A percentile compares a stretch with the other conserved stretches of the same genome.
These are phyloP conservation scores for Butyriboletus loyo DNA, from an alignment of 768 basidiomycete genomes.

Conservation along the genomic window DNA sequence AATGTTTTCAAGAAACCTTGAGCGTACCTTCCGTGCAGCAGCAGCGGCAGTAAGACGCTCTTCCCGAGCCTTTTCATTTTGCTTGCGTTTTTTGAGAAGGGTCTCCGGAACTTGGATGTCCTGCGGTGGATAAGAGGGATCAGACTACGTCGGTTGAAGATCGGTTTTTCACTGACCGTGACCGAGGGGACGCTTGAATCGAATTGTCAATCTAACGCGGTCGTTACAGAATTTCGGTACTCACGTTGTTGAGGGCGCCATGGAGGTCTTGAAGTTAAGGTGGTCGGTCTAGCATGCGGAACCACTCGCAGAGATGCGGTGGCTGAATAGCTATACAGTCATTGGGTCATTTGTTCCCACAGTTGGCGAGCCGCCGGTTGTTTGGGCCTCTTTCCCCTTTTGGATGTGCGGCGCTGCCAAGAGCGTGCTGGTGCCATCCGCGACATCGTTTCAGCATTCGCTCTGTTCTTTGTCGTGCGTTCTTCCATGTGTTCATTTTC, in stretches of 20 bases:
- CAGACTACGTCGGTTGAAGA: slow-evolving; percentile 10
- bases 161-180: slow-evolving; percentile 36
- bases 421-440: not conserved
- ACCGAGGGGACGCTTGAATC: slow-evolving; percentile 42
- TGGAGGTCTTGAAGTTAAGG: slow-evolving; percentile 41
- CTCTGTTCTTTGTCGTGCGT: not conserved
- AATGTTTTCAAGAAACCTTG: slow-evolving; percentile 6
- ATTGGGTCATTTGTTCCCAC: slow-evolving; percentile 31
- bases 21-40: slow-evolving; percentile 84
- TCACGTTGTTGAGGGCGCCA: slow-evolving; percentile 55
- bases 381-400: not conserved
- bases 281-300: slow-evolving; percentile 21
- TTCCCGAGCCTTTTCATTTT: slow-evolving; percentile 94
- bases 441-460: not conserved
- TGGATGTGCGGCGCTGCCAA: not conserved
- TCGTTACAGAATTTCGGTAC: slow-evolving; percentile 24
- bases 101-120: slow-evolving; percentile 98
- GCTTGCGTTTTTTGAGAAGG: slow-evolving; percentile 98
- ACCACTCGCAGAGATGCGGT: slow-evolving; percentile 24
- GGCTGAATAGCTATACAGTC: slow-evolving; percentile 40
- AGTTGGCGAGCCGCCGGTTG: not conserved
- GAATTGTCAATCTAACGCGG: not conserved
- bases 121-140: slow-evolving; percentile 36
- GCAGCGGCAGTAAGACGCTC: slow-evolving; percentile 82
- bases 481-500: not conserved